These are phyloP conservation scores for Neurospora discreta DNA, from an alignment of 495 filamentous ascomycete genomes.

Conservation along the genomic window DNA sequence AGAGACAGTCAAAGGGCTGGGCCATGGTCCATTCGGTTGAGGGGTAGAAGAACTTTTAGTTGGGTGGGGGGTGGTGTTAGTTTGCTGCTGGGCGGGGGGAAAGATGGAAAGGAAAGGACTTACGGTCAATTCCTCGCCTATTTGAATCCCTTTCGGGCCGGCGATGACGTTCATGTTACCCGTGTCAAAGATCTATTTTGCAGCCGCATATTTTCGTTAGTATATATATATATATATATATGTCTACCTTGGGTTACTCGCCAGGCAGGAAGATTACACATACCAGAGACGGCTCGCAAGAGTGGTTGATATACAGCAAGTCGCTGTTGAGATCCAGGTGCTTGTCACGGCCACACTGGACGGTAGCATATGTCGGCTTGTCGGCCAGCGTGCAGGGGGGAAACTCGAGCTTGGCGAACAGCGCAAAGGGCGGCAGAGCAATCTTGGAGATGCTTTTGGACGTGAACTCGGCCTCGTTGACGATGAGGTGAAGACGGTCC, in stretches of 20 bases:
- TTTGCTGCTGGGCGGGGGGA: too few species aligned
- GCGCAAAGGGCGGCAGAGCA: conserved; percentile 48
- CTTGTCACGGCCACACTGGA: conserved; percentile 48
- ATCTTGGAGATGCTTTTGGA: conserved; percentile 52
- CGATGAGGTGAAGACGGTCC: conserved; percentile 39
- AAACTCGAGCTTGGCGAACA: conserved; percentile 42
- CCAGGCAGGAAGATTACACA: not conserved
- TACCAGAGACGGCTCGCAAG: conserved; percentile 54
- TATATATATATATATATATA: too few species aligned
- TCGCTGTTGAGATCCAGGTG: conserved; percentile 70
- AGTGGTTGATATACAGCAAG: conserved; percentile 66
- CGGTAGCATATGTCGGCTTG: conserved; percentile 54
- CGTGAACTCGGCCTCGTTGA: conserved; percentile 40
- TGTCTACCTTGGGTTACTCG: too few species aligned
- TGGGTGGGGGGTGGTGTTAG: too few species aligned
- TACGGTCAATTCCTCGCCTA: conserved; percentile 53
- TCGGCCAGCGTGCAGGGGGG: conserved; percentile 43
- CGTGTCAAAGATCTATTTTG: conserved; percentile 49
- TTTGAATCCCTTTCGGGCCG: conserved; percentile 41
- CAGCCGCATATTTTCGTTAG: too few species aligned
- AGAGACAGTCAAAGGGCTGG: conserved; percentile 59
- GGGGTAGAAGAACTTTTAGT: conserved; percentile 58
- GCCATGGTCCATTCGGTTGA: conserved; percentile 68
- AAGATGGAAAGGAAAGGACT: not conserved
- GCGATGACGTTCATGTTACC: conserved; percentile 49